phyloP scores from a whole-genome alignment of 1,139 yeast species.

The Yamadazyma dushanensis region DNA sequence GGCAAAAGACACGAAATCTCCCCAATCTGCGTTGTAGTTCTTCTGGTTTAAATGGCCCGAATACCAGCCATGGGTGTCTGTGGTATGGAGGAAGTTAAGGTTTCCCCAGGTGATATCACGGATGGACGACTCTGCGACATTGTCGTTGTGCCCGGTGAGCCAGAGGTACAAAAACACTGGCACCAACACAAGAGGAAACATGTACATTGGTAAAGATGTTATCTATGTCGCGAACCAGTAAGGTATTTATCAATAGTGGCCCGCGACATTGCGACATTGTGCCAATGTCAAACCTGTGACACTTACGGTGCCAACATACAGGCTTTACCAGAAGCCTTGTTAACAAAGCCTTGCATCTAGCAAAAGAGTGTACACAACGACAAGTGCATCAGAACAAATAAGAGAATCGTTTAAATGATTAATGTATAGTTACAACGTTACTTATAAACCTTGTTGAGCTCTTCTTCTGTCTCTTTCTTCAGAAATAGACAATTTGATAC shows the following conservation, averaged over 20 bases:
- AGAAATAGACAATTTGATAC: constrained; percentile 95
- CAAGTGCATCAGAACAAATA: no score
- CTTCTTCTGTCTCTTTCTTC: constrained; percentile 99
- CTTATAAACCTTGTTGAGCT: constrained; percentile 60
- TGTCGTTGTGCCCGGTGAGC: neutral
- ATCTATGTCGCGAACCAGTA: no score
- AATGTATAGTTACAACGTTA: neutral
- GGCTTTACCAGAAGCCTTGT: neutral
- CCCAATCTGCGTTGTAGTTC: constrained; percentile 86
- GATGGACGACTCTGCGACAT: no score
- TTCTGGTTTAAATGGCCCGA: constrained; percentile 82
- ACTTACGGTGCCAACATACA: no score
- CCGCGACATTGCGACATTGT: no score
- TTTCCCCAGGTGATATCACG: constrained; percentile 64
- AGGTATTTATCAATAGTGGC: no score
- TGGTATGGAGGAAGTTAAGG: constrained; percentile 83
- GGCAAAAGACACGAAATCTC: constrained; percentile 78
- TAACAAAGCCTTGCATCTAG: neutral
- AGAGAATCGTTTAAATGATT: no score
- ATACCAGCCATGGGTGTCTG: constrained; percentile 96
- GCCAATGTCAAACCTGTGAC: no score
- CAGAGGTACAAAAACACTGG: neutral
- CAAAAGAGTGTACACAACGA: no score
- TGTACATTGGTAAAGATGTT: no score
- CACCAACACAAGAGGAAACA: neutral